Evolutionary conservation across 148 eudicot genomes (phyloP), one percentile per base, ranked within the genome.

Genomic region (Dianthus caryophyllus): DNA sequence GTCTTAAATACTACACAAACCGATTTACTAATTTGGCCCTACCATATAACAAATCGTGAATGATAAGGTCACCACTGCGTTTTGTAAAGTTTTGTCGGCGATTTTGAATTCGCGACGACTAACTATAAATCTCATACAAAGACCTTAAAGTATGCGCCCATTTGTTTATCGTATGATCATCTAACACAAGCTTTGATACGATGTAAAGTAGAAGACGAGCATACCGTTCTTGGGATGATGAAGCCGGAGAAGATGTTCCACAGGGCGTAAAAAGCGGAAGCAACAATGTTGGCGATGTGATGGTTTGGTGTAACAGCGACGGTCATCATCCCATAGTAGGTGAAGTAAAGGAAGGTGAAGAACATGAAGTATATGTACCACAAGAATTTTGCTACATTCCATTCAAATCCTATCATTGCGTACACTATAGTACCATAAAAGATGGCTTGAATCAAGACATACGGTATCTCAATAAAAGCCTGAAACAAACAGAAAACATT

Each of bases 401-500:
- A 78, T 46, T 81, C 59, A 52, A 67, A 81, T 4, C 77, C 78
- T 39, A 81, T 58, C 43, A 67, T 50, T 29, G 80, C 73, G 53
- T 80, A 77, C 14, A 74, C 78, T 16, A 80, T 68, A 39, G 59
- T 58, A 22, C 75, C 64, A 24, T 56, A 81, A 29, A 69, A 16
- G 29, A 77, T 52, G 47, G 81, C 61, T 62, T 77, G 77, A 12
- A 66, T n/a, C 14, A 72, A 46, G 36, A 75, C 36, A 36, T 77
- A 81, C 0, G 84, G 84, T 21, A 81, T n/a, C 62, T 81, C 84
- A 29, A 81, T 71, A 2, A 73, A 48, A 67, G 64, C 81, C 81
- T 81, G 59, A 64, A 71, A 47, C 31, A 68, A 26, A 56, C 16
- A 16, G 7, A 24, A 18, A 20, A 61, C 16, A 43, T 43, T 24